Conservation (phyloP, 2,329 filamentous ascomycete genomes). For the Cordyceps javanica region DNA sequence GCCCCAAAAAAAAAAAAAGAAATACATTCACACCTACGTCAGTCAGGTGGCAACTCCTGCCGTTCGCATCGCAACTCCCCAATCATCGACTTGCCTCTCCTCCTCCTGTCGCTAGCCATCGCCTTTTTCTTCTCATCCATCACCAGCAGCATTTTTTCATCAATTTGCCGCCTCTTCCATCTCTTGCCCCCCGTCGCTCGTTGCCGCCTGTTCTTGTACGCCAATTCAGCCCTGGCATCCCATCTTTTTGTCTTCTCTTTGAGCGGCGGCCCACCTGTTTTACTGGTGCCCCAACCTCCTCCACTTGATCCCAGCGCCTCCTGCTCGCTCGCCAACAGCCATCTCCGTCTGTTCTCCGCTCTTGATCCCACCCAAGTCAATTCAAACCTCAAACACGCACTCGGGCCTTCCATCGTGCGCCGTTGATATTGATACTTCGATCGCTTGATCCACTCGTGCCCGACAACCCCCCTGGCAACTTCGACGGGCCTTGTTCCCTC, state of each 20-base stretch:
- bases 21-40: slow-evolving; percentile 5
- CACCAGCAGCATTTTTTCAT: slow-evolving; percentile 12
- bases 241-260: slow-evolving; percentile 3
- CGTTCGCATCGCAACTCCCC: slow-evolving; percentile 10
- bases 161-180: slow-evolving; percentile 1
- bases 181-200: background rate
- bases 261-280: slow-evolving; percentile 6
- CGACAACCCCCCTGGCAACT: slow-evolving; percentile 1
- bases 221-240: slow-evolving; percentile 1
- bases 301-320: slow-evolving; percentile 10
- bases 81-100: background rate
- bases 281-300: slow-evolving; percentile 10
- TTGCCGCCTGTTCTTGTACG: background rate
- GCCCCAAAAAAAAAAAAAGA: background rate
- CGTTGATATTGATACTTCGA: slow-evolving; percentile 10
- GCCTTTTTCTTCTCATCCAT: background rate
- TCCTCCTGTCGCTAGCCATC: background rate
- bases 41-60: slow-evolving; percentile 13
- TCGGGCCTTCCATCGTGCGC: slow-evolving; percentile 4
- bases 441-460: slow-evolving; percentile 9
- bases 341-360: slow-evolving; percentile 6
- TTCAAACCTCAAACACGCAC: background rate
- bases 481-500: slow-evolving; percentile 6
- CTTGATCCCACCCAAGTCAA: background rate
- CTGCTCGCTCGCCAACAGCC: background rate